Evolutionary conservation across 805 yeast genomes (phyloP), one percentile per base, ranked within the genome.

Genomic region (Yarrowia divulgata): DNA sequence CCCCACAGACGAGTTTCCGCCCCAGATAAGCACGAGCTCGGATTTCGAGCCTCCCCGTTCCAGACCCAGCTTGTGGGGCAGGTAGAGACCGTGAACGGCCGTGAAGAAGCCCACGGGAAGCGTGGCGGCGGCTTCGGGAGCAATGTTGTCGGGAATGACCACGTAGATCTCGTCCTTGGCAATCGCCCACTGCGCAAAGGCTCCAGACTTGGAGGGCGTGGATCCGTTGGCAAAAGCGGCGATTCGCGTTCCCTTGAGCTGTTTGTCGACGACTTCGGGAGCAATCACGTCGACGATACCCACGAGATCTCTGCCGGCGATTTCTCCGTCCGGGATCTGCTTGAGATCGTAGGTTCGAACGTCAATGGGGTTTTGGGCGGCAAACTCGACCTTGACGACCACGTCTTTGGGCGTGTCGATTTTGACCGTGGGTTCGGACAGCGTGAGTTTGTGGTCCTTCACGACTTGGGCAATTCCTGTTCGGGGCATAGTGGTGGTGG

Each of bases 281-380:
- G 39, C 67, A 63, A 63, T 63, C 19, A 39, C 67, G 45, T 40
- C 46, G 12, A 63, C 67, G 10, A 63, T 40, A 0, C 67, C 67
- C 3, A 49, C 67, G 14, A 63, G 46, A 40, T 63, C 67, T 48
- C 57, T 34, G 10, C 67, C 67, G 7, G 57, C 67, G 12, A 63
- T 63, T 6, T 46, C 67, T 14, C 67, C 67, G 8, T 63, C 67
- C 14, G 67, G 57, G 14, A 63, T 63, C 49, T 48, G 67, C n/a
- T 63, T 46, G 10, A 63, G 46, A 48, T 63, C 67, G 19, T 48
- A 37, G 3, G 57, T 63, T 34, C 54, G 54, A 23, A 63, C 67
- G 39, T 63, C 67, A 37, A 63, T 49, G 45, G 67, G 67, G 46
- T 63, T 63, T 43, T 63, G 67, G 37, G 67, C 67, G 2, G 67